These are phyloP conservation scores for Fonsecaea pedrosoi DNA, from an alignment of 2,329 filamentous ascomycete species.

Conservation along the genomic window DNA sequence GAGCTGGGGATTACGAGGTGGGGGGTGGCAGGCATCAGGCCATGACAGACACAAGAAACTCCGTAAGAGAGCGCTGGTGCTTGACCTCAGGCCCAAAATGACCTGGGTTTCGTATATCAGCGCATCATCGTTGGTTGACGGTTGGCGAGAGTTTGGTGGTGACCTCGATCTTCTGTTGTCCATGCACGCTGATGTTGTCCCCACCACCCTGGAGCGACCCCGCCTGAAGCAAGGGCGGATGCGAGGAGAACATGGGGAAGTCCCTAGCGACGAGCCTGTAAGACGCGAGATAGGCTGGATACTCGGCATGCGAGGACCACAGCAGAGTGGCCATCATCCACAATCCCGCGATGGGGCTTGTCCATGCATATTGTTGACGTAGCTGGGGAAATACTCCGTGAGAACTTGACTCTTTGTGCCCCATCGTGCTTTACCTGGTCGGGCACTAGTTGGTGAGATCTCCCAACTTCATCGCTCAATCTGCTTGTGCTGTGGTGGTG, in stretches of 20 bases:
- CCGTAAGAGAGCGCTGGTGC: constrained; percentile 14
- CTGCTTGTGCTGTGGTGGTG: not conserved
- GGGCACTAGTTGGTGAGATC: constrained; percentile 3
- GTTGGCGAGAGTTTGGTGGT: constrained; percentile 6
- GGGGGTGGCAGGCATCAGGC: constrained; percentile 10
- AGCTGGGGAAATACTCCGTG: constrained; percentile 18
- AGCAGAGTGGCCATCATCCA: not conserved
- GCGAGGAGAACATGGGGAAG: constrained; percentile 24
- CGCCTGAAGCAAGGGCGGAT: constrained; percentile 3
- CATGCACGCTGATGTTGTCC: constrained; percentile 19
- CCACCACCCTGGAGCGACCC: constrained; percentile 1
- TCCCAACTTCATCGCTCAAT: not conserved
- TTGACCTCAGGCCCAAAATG: constrained; percentile 8
- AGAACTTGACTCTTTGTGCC: not conserved
- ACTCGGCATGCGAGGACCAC: constrained; percentile 16
- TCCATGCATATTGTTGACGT: constrained; percentile 9
- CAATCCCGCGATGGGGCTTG: not conserved
- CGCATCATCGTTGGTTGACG: constrained; percentile 13
- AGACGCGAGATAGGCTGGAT: constrained; percentile 10
- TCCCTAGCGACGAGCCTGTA: constrained; percentile 26
- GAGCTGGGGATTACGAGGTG: constrained; percentile 16
- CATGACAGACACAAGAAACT: constrained; percentile 4
- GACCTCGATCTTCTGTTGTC: constrained; percentile 14
- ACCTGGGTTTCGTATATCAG: constrained; percentile 9
- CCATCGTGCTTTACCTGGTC: constrained; percentile 7